Evolutionary conservation across 257 asterid species (phyloP).

Genomic region (Leonotis leonurus): DNA sequence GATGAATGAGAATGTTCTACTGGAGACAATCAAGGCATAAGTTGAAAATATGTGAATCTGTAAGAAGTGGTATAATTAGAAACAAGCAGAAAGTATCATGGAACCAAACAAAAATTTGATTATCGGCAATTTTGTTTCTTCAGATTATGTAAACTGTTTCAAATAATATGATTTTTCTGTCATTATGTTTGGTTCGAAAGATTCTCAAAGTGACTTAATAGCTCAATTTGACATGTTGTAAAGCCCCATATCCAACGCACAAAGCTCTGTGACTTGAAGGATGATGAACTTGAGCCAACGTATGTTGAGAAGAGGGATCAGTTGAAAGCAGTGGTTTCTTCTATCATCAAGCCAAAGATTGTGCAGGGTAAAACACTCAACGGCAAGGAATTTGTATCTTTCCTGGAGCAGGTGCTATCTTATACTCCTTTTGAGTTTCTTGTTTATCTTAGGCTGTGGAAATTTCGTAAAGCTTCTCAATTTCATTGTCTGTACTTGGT

Average conservation of each 20-base stretch:
- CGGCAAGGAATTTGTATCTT: conserved; percentile 85
- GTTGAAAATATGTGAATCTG: neutral
- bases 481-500: neutral
- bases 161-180: neutral
- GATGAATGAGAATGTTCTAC: no score
- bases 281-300: conserved; percentile 70
- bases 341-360: conserved; percentile 84
- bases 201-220: no score
- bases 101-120: neutral
- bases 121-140: neutral
- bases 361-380: conserved; percentile 93
- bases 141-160: neutral
- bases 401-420: conserved; percentile 72
- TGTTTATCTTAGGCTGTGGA: neutral
- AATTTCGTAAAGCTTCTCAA: conserved; percentile 1
- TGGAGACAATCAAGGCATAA: no score
- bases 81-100: neutral
- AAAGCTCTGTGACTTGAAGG: conserved; percentile 91
- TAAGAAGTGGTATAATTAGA: neutral
- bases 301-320: conserved; percentile 75
- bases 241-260: conserved; percentile 98
- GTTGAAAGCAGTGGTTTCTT: conserved; percentile 71
- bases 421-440: conserved; percentile 14
- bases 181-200: no score
- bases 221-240: conserved; percentile 20